phyloP scores from a whole-genome alignment of 495 filamentous ascomycete species.

The Podospora didyma region DNA sequence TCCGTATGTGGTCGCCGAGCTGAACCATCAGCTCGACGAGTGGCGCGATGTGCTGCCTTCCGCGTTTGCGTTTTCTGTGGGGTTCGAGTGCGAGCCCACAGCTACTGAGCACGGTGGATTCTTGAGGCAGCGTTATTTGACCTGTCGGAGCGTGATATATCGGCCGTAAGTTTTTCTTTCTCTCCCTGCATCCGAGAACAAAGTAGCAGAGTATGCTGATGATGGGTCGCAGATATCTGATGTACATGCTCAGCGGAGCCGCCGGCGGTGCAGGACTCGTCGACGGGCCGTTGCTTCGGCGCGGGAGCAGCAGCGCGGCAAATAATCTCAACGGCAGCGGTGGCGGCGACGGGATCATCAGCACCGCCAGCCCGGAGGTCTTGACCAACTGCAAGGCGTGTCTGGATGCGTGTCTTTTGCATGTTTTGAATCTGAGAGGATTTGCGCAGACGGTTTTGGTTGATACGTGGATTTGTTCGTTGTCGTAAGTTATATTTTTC shows the following conservation, averaged over 20 bases:
- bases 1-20: slow-evolving; percentile 36
- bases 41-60: slow-evolving; percentile 41
- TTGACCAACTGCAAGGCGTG: slow-evolving; percentile 34
- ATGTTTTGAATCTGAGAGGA: slow-evolving; percentile 36
- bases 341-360: neutral
- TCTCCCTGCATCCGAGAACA: no score
- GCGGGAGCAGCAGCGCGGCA: neutral
- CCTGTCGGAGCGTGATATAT: slow-evolving; percentile 46
- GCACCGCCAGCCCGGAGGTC: slow-evolving; percentile 13
- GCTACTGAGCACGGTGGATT: slow-evolving; percentile 34
- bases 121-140: slow-evolving; percentile 42
- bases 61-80: slow-evolving; percentile 33
- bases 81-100: slow-evolving; percentile 16
- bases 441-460: slow-evolving; percentile 42
- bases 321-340: neutral
- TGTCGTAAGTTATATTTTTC: slow-evolving; percentile 33
- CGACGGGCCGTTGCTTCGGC: neutral
- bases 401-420: slow-evolving; percentile 38
- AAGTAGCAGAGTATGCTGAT: no score
- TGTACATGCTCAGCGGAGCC: slow-evolving; percentile 35
- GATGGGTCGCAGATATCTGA: slow-evolving; percentile 23
- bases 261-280: neutral
- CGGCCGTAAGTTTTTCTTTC: slow-evolving; percentile 33
- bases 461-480: slow-evolving; percentile 47
- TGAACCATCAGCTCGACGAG: slow-evolving; percentile 41